Evolutionary conservation across 2,329 filamentous ascomycete genomes (phyloP).

Genomic region (Achaetomium macrosporum): DNA sequence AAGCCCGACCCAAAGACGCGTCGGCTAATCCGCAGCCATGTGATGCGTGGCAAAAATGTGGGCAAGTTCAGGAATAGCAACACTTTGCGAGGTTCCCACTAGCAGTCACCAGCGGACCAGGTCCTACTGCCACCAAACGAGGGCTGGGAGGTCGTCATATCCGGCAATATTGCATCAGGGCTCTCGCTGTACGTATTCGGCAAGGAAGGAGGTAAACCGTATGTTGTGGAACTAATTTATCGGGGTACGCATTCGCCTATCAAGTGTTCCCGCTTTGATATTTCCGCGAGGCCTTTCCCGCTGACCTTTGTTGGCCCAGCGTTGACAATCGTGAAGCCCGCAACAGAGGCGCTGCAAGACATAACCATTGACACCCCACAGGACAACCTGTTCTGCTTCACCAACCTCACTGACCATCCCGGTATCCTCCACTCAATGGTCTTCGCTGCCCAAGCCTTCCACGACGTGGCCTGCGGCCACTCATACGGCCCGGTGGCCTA

Average conservation of each 20-base stretch:
- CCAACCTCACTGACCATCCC: conserved; percentile 18
- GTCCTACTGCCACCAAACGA: no score
- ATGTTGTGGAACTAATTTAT: neutral
- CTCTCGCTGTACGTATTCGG: neutral
- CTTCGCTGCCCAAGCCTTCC: conserved; percentile 24
- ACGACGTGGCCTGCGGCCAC: conserved; percentile 10
- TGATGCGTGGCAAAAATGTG: conserved; percentile 28
- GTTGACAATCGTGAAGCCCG: conserved; percentile 21
- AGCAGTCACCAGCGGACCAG: no score
- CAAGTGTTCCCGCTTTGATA: no score
- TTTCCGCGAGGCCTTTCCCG: no score
- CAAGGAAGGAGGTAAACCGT: neutral
- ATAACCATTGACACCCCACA: neutral
- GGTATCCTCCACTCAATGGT: conserved; percentile 25
- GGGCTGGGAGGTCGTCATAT: neutral
- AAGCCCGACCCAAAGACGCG: conserved; percentile 22
- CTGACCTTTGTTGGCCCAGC: neutral
- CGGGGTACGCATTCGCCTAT: no score
- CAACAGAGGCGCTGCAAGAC: conserved; percentile 14
- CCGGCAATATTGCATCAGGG: neutral
- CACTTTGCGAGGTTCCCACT: no score
- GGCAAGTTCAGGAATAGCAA: conserved; percentile 13
- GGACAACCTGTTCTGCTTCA: conserved; percentile 20
- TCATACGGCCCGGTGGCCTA: neutral
- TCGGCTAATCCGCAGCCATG: conserved; percentile 27